phyloP scores from a whole-genome alignment of 352 stramenopile genomes.

The Phytophthora sp. region DNA sequence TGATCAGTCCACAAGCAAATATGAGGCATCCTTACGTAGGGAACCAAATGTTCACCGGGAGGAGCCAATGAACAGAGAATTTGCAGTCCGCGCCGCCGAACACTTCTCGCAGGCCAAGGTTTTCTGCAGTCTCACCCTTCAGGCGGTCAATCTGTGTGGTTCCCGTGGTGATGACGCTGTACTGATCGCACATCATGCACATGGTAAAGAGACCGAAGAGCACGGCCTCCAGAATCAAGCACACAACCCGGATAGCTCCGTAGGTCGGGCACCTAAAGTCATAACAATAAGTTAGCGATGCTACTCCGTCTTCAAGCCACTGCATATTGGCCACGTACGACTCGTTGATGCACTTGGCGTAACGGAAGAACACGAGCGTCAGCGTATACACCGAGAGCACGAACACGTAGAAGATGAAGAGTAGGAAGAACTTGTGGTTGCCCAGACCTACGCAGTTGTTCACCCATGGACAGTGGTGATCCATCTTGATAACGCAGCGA shows the following conservation, averaged over 20 bases:
- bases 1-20: neutral
- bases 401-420: constrained; percentile 94
- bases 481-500: constrained; percentile 98
- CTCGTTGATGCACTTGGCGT: constrained; percentile 85
- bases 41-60: constrained; percentile 90
- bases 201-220: constrained; percentile 99
- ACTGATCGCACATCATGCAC: constrained; percentile 99
- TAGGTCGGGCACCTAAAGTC: constrained; percentile 66
- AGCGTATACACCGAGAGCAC: constrained; percentile 95
- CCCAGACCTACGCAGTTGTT: constrained; percentile 99
- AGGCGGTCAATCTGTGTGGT: constrained; percentile 98
- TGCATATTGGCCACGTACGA: constrained; percentile 50
- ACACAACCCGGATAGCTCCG: constrained; percentile 80
- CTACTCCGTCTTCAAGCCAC: neutral
- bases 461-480: constrained; percentile 99
- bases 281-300: constrained; percentile 11
- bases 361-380: constrained; percentile 92
- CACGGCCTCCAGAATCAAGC: constrained; percentile 88
- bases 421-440: constrained; percentile 98
- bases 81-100: constrained; percentile 70
- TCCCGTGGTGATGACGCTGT: constrained; percentile 95
- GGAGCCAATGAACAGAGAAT: constrained; percentile 78
- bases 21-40: constrained; percentile 55
- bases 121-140: constrained; percentile 89
- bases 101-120: constrained; percentile 82